Evolutionary conservation across 257 asterid species (phyloP), one percentile per base, ranked within the genome.

Genomic region (Datura wrightii): DNA sequence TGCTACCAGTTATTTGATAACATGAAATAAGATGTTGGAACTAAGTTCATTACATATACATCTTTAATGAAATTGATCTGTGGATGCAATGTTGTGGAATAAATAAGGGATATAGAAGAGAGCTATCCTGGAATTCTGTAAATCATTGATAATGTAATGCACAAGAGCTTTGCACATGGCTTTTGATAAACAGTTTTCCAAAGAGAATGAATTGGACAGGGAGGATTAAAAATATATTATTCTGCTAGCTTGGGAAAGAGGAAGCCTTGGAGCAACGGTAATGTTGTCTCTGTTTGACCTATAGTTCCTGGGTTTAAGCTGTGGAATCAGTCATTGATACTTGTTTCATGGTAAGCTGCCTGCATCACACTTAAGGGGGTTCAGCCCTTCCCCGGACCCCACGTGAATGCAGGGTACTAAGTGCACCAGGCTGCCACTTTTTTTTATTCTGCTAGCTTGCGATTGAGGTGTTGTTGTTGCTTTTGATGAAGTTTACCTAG

Each of bases 401-500:
- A 36, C 16, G 15, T 16, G 53, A 41, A 16, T 34, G 8, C 36
- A 3, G 14, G 79, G 8, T 41, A 34, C 13, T 41, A 16, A 42
- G 54, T 5, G 14, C 79, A 69, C 79, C 2, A 4, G 53, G 34
- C 79, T 16, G 79, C 52, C 53, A 39, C 8, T 4, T 39, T 66
- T 69, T 69, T 8, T 71, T n/a, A 71, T 44, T 44, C 80, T 71
- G 9, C 46, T 52, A 52, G 82, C 48, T 78, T 48, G 60, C 3
- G 41, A n/a, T 72, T 72, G 80, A 76, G 48, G 65, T 60, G 60
- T 60, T 31, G 41, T 84, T 87, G 55, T 48, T 87, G 60, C 79
- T 80, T 50, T 80, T 0, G 37, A 39, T 67, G 59, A 69, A 82
- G 82, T 84, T 42, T 52, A 76, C 85, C 60, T 41, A 85, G 58